Percentiles rank a stretch among this genome's conserved stretches.
Conservation (phyloP, 2,329 filamentous ascomycete species). For the Alternaria viburni region DNA sequence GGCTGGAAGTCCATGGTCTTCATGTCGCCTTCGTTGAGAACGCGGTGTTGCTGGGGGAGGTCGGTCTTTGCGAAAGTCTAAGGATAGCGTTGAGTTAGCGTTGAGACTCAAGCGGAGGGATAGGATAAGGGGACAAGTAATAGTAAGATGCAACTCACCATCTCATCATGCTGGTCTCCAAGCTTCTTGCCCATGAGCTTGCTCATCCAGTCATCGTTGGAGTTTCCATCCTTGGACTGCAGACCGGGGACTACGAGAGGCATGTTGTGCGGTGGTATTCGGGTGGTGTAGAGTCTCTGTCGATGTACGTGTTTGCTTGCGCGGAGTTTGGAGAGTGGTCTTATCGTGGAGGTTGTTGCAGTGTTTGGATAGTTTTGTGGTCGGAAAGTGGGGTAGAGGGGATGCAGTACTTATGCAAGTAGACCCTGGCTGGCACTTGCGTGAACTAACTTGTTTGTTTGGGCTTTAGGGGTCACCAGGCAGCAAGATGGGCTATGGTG, state of each 20-base stretch:
- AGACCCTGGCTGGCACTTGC: conserved; percentile 13
- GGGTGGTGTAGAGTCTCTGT: not conserved
- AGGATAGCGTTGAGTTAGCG: not conserved
- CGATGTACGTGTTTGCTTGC: not conserved
- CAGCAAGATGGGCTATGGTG: conserved; percentile 15
- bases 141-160: conserved; percentile 32
- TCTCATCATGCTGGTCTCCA: conserved; percentile 54
- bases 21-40: conserved; percentile 54
- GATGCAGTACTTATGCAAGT: conserved; percentile 17
- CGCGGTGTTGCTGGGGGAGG: conserved; percentile 55
- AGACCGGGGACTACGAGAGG: conserved; percentile 59
- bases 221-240: conserved; percentile 45
- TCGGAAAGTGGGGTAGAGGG: not conserved
- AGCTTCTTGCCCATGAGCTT: conserved; percentile 61
- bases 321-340: not conserved
- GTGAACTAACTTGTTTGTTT: conserved; percentile 23
- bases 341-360: not conserved
- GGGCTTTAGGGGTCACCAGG: conserved; percentile 14
- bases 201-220: conserved; percentile 52
- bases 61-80: conserved; percentile 60
- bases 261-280: conserved; percentile 44
- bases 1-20: conserved; percentile 57
- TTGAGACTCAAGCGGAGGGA: not conserved
- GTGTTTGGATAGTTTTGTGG: not conserved
- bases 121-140: conserved; percentile 13